Evolutionary conservation across 1,284 basidiomycete genomes (phyloP), one percentile per base, ranked within the genome.

Genomic region (Hypsizygus ulmarius): DNA sequence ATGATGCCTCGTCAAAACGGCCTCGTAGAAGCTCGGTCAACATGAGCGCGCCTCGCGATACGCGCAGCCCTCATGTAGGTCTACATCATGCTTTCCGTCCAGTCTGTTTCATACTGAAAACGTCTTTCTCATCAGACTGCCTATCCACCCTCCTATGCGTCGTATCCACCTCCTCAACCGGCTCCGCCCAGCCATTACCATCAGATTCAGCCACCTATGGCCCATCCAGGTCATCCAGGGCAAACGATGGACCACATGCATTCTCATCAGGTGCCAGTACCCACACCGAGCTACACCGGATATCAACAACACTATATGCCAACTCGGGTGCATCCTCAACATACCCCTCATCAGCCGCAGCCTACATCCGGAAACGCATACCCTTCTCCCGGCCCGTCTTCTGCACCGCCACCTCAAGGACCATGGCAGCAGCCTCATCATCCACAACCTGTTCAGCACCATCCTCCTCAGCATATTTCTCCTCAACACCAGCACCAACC

Each of bases 41-140:
- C 47, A 61, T 66, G 40, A 56, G 52, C 46, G 43, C 55, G 40
- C 48, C 66, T 58, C 71, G 71, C 61, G 70, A 72, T 53, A 58
- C 61, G 43, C 71, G 69, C 39, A 53, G 63, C 34, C 56, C 62
- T 49, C 68, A 70, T 61, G 68, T 71, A 68, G 58, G 61, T 59
- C 18, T 36, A 19, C 30, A 54, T 52, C 35, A 15, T 50, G 14
- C 28, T 38, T 59, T 37, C 39, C 15, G 27, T 34, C 43, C 50
- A 45, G 50, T 46, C 40, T 36, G 45, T 19, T 48, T 46, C 28
- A 28, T 21, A 12, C 37, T 45, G 48, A 48, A 32, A 47, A 39
- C 30, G 34, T 37, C 47, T 38, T 38, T 50, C 52, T 39, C 38
- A 27, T 43, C 45, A 67, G 59, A 50, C 60, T 40, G 50, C 64